Base-by-base conservation (phyloP, 2,329 filamentous ascomycete species). In the Sporothrix mexicana region DNA sequence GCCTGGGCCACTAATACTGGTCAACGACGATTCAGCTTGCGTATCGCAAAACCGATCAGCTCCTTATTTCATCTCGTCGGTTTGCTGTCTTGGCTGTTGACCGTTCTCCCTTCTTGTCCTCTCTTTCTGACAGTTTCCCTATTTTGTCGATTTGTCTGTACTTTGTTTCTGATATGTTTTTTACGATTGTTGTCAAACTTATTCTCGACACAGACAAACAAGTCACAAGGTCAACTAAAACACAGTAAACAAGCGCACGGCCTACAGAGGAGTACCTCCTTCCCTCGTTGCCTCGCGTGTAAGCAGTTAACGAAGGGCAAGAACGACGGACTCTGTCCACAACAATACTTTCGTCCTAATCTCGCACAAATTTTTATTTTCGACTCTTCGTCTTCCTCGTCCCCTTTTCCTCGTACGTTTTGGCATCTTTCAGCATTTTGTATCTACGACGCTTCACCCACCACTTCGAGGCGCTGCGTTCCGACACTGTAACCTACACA, bases 1-100 rank as follows among this genome's bases (percentile, higher is more conserved):
- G 66, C 47, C 47, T 68, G 47, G 62, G 66, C 66, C 66, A 68
- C 66, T 68, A 23, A 55, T 36, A 55, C 66, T 15, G 15, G 41
- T 47, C 12, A 25, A 17, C 30, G 23, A 51, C 66, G 20, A 17
- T 23, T 55, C 47, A 68, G 66, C 25, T 49, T 53, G 45, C 47
- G 47, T n/a, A 41, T 41, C 25, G 47, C 25, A 41, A 68, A 67
- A n/a, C 62, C 15, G 25, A 17, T 25, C 66, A 15, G 23, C 13
- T 53, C 66, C 45, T 30, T 55, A 55, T 53, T 67, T 68, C 66
- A 68, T 68, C 66, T 53, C 47, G 66, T 23, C 25, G 25, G 47
- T 15, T 53, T 23, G 66, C 64, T 51, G 23, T 51, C 64, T 51
- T 49, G 45, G 23, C 45, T 51, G 23, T n/a, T 45, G 5, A 51